A percentile compares a stretch with the other conserved stretches of the same genome.
Evolutionary conservation across 495 filamentous ascomycete genomes (phyloP).

Genomic region (Corynascus novoguineensis): DNA sequence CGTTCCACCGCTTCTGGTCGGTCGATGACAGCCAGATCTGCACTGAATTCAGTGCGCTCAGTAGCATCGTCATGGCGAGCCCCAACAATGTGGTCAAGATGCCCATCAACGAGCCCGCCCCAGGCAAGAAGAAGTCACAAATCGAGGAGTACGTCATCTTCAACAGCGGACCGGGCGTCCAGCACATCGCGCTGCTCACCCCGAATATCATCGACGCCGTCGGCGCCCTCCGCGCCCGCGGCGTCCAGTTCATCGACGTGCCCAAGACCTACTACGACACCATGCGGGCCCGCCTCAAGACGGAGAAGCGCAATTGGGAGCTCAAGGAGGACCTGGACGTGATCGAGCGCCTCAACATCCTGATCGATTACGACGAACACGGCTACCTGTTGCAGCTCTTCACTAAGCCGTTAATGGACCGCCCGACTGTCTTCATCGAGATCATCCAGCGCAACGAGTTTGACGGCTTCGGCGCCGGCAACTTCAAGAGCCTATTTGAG

Average conservation of each 20-base stretch:
- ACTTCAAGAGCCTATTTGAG: slow-evolving; percentile 89
- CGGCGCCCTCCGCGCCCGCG: slow-evolving; percentile 64
- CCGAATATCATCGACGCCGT: slow-evolving; percentile 71
- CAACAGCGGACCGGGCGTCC: slow-evolving; percentile 78
- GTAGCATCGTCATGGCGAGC: slow-evolving; percentile 80
- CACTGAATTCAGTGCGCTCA: slow-evolving; percentile 83
- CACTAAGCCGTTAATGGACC: slow-evolving; percentile 87
- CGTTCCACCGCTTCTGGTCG: slow-evolving; percentile 92
- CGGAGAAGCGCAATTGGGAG: slow-evolving; percentile 44
- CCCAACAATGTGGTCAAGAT: slow-evolving; percentile 78
- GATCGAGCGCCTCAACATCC: slow-evolving; percentile 66
- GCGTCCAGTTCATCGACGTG: slow-evolving; percentile 84
- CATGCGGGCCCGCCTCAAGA: slow-evolving; percentile 61
- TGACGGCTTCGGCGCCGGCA: slow-evolving; percentile 86
- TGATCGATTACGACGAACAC: slow-evolving; percentile 87
- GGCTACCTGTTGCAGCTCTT: slow-evolving; percentile 85
- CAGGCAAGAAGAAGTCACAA: slow-evolving; percentile 77
- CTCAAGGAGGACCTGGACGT: slow-evolving; percentile 72
- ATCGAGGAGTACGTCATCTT: slow-evolving; percentile 92
- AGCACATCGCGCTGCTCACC: slow-evolving; percentile 85
- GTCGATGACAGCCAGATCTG: slow-evolving; percentile 83
- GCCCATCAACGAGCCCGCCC: slow-evolving; percentile 94
- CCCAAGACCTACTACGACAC: slow-evolving; percentile 77
- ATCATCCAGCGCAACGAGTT: slow-evolving; percentile 88
- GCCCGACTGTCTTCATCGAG: slow-evolving; percentile 90